These are phyloP conservation scores for Ogataea ganodermae DNA, from an alignment of 805 yeast genomes.

Conservation along the genomic window DNA sequence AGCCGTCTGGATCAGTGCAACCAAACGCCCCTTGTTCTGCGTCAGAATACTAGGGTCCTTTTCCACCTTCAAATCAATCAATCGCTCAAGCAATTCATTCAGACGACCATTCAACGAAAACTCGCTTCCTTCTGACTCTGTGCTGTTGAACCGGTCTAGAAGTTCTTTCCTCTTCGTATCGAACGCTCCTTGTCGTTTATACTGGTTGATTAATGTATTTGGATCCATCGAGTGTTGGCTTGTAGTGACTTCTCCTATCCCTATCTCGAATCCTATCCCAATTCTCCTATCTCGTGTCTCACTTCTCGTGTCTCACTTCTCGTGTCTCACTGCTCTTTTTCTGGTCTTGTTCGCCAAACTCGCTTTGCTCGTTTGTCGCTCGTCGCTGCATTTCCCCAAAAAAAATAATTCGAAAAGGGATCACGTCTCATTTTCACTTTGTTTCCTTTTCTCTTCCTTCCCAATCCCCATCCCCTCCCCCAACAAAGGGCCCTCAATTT, in stretches of 20 bases:
- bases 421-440: background rate
- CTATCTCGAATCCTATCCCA: no score
- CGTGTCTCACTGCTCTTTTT: no score
- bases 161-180: constrained; percentile 46
- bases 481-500: background rate
- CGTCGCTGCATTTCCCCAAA: background rate
- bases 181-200: constrained; percentile 51
- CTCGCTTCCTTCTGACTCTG: constrained; percentile 22
- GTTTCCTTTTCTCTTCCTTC: background rate
- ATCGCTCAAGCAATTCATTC: constrained; percentile 23
- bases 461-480: background rate
- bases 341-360: no score
- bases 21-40: constrained; percentile 51
- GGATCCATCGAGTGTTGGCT: background rate
- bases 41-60: constrained; percentile 49
- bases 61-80: constrained; percentile 48
- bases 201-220: constrained; percentile 37
- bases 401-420: background rate
- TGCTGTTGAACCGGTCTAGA: constrained; percentile 41
- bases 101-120: background rate
- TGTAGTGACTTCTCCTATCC: no score
- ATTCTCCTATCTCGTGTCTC: no score
- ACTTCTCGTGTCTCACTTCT: no score
- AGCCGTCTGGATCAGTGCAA: constrained; percentile 55
- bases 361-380: background rate